phyloP scores from a whole-genome alignment of 805 yeast species.

The Priceomyces medius region DNA sequence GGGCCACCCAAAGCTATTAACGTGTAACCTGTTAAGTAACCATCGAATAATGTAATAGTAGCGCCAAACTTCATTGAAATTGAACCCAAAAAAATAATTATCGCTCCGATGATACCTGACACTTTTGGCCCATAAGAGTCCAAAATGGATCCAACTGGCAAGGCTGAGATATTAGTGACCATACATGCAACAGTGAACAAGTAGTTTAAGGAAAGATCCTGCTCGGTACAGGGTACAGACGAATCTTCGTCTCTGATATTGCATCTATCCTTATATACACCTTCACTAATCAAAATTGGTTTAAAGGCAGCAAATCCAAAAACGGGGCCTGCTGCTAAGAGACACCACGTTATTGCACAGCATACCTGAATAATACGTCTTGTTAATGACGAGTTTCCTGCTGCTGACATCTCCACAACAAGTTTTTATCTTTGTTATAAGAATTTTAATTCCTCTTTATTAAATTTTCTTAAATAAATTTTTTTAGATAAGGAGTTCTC shows the following conservation, averaged over 20 bases:
- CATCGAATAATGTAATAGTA: conserved; percentile 46
- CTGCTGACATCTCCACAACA: conserved; percentile 4
- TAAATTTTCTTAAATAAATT: too few species aligned
- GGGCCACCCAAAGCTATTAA: conserved; percentile 89
- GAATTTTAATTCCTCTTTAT: too few species aligned
- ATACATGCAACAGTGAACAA: conserved; percentile 87
- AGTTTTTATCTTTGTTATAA: too few species aligned
- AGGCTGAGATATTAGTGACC: conserved; percentile 77
- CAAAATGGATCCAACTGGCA: conserved; percentile 76
- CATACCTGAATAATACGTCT: conserved; percentile 51
- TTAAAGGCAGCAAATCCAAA: conserved; percentile 96
- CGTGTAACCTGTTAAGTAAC: conserved; percentile 72
- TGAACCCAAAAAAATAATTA: conserved; percentile 58
- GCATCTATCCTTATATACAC: conserved; percentile 70
- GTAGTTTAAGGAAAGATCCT: conserved; percentile 77
- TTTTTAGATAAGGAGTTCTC: too few species aligned
- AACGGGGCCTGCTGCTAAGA: conserved; percentile 88
- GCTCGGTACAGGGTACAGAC: conserved; percentile 55
- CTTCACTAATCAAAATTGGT: conserved; percentile 74
- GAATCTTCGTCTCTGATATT: conserved; percentile 13
- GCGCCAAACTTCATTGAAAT: conserved; percentile 42
- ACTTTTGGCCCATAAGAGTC: conserved; percentile 80
- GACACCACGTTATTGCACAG: conserved; percentile 85
- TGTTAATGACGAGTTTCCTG: conserved; percentile 14
- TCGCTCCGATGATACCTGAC: conserved; percentile 73